A percentile compares a stretch with the other conserved stretches of the same genome.
Evolutionary conservation across 345 rosid genomes (phyloP).

Genomic region (Populus alba): DNA sequence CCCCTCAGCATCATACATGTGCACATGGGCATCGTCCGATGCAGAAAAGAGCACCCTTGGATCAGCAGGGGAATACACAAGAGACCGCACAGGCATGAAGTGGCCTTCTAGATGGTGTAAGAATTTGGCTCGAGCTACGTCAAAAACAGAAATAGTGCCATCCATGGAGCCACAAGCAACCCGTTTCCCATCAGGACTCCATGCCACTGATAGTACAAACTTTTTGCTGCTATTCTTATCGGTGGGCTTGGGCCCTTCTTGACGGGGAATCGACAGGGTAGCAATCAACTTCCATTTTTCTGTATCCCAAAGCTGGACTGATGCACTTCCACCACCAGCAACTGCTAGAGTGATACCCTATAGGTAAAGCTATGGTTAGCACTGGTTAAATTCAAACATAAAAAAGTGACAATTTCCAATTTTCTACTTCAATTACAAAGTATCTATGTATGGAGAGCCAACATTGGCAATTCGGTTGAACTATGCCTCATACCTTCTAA

Average conservation of each 20-base stretch:
- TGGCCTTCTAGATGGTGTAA: conserved; percentile 90
- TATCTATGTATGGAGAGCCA: not conserved
- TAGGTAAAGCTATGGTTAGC: conserved; percentile 18
- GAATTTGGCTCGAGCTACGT: conserved; percentile 73
- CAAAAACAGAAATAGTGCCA: conserved; percentile 82
- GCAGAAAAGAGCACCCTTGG: conserved; percentile 72
- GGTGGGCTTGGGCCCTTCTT: conserved; percentile 71
- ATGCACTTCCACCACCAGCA: conserved; percentile 97
- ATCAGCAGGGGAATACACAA: conserved; percentile 76
- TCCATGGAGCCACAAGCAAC: conserved; percentile 95
- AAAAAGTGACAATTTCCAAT: not conserved
- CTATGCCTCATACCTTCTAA: too few relatives aligned
- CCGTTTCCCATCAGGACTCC: conserved; percentile 83
- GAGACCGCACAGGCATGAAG: conserved; percentile 87
- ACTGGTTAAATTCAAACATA: not conserved
- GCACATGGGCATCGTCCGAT: conserved; percentile 86
- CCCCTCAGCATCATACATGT: conserved; percentile 88
- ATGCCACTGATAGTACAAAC: conserved; percentile 83
- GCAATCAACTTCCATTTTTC: conserved; percentile 77
- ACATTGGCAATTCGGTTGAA: not conserved
- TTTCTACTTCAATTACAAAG: not conserved
- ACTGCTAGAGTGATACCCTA: conserved; percentile 96
- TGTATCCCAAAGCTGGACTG: conserved; percentile 94
- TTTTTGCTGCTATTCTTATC: conserved; percentile 87
- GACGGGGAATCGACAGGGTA: conserved; percentile 74